Evolutionary conservation across 2,329 filamentous ascomycete species (phyloP), one percentile per base, ranked within the genome.

Genomic region (Ceratocystis colombiana): DNA sequence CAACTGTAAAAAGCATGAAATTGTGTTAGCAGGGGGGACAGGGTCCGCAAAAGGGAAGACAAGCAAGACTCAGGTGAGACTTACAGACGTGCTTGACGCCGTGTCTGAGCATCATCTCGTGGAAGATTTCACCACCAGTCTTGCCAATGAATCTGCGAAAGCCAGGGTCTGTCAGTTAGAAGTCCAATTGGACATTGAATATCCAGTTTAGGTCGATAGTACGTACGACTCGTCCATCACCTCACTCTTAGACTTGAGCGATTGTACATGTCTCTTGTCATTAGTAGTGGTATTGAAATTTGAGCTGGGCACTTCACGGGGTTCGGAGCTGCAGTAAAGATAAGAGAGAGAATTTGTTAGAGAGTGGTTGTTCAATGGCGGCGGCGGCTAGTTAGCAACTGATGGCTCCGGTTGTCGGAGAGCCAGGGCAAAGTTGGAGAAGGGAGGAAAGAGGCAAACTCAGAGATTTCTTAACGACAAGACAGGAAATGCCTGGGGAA

Each of bases 81-180:
- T 74, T 82, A 96, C 90, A 97, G 73, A 97, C 84, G 76, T 96
- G 90, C 79, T 96, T 94, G 66, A 99, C 93, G 71, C 82, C 84
- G 72, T 93, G 89, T 73, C 93, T 84, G 69, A 96, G 82, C 92
- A 99, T 96, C 93, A 97, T 97, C 79, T 97, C 93, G 77, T 97
- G 92, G 77, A 97, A 96, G 72, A 97, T 96, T 77, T 96, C 88
- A 74, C 94, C 94, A 74, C 94, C 93, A 62, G 86, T 96, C 82
- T 92, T 93, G 70, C 93, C 93, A 73, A 97, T 90, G 76, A 97
- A 96, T 68, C 87, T 90, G 70, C 66, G 67, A 64, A 69, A 28
- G 68, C 28, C 25, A 2, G 55, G 20, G 30, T 44, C 5, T 44
- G 44, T n/a, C 25, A 33, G 33, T 62, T n/a, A 30, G 12, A 4